These are phyloP conservation scores for Trametes sanguinea DNA, from an alignment of 768 basidiomycete genomes.

Conservation along the genomic window DNA sequence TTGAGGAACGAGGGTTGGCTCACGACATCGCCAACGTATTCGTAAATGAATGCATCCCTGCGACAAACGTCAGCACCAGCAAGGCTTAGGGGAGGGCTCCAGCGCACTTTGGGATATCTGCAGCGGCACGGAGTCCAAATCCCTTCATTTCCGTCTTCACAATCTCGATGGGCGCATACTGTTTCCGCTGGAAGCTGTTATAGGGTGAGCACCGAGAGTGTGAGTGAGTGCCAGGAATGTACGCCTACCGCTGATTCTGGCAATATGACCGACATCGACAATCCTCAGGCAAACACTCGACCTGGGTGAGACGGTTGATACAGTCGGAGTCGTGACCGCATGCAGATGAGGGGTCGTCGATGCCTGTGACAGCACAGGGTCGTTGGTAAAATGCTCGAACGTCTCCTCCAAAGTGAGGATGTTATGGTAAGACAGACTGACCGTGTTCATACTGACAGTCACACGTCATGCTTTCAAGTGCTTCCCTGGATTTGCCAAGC, in stretches of 20 bases:
- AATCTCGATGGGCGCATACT: conserved; percentile 87
- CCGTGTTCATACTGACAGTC: conserved; percentile 86
- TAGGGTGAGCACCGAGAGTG: conserved; percentile 1
- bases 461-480: conserved; percentile 92
- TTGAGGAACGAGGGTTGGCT: conserved; percentile 84
- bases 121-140: conserved; percentile 82
- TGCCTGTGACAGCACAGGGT: conserved; percentile 40
- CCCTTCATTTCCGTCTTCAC: conserved; percentile 96
- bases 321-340: conserved; percentile 92
- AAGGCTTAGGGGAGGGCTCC: not conserved
- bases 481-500: conserved; percentile 85
- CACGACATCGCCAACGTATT: conserved; percentile 97
- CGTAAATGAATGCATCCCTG: conserved; percentile 93
- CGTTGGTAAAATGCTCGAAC: not conserved
- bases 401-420: not conserved
- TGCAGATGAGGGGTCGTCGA: conserved; percentile 61
- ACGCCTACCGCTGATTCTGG: conserved; percentile 83
- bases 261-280: conserved; percentile 83
- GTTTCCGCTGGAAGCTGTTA: conserved; percentile 78
- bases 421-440: conserved; percentile 46
- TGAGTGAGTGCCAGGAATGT: conserved; percentile 27
- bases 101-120: conserved; percentile 64
- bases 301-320: conserved; percentile 95
- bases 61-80: not conserved
- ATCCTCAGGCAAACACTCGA: conserved; percentile 90